These are phyloP conservation scores for Yarrowia porcina DNA, from an alignment of 805 yeast genomes.

Conservation along the genomic window DNA sequence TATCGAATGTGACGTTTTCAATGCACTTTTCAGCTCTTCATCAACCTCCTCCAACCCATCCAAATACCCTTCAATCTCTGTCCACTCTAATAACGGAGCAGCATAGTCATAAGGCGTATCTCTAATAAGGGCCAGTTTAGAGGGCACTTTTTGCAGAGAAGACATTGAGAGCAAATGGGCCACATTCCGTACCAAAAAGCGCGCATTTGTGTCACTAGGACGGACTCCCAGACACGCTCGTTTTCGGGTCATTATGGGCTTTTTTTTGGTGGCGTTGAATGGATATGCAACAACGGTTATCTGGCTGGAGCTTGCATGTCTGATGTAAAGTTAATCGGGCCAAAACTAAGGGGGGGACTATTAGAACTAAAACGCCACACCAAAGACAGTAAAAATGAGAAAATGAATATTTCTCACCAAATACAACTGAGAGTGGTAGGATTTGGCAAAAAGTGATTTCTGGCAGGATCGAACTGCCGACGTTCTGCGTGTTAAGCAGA, in stretches of 20 bases:
- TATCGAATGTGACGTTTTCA: background rate
- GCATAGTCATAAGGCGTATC: conserved; percentile 5
- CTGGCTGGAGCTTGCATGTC: background rate
- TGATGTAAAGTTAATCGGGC: background rate
- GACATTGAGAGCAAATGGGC: background rate
- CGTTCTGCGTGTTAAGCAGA: conserved; percentile 99
- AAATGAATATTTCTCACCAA: no score
- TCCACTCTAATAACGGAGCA: conserved; percentile 3
- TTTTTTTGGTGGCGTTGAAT: background rate
- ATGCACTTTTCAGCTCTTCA: background rate
- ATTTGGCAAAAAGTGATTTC: conserved; percentile 5
- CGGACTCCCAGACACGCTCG: background rate
- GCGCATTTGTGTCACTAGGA: background rate
- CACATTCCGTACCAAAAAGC: background rate
- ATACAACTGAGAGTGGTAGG: no score
- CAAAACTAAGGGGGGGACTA: background rate
- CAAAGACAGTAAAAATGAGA: no score
- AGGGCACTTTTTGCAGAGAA: background rate
- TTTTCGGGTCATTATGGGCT: background rate
- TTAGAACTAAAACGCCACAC: no score
- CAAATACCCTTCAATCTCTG: background rate
- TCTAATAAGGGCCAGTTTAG: background rate
- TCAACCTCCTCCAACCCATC: background rate
- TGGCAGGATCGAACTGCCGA: conserved; percentile 99
- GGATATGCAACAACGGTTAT: background rate